phyloP scores from a whole-genome alignment of 495 filamentous ascomycete species.

The Penicillium mononematosum region DNA sequence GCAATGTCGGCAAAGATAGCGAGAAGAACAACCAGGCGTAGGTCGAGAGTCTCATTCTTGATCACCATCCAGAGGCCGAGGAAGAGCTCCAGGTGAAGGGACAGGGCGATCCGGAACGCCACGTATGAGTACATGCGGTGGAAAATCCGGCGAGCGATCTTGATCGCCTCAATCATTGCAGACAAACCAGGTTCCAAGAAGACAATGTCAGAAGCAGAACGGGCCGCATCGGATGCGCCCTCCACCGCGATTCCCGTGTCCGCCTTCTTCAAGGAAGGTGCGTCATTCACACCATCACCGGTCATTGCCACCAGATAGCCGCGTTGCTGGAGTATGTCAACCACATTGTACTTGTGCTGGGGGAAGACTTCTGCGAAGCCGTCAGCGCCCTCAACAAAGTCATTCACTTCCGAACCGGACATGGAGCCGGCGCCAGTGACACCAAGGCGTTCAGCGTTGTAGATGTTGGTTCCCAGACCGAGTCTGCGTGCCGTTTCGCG shows the following conservation, averaged over 20 bases:
- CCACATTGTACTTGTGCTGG: conserved; percentile 95
- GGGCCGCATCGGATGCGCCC: conserved; percentile 88
- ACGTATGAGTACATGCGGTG: conserved; percentile 97
- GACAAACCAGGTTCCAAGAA: conserved; percentile 89
- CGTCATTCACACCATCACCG: conserved; percentile 97
- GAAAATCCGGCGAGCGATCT: conserved; percentile 93
- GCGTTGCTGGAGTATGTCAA: conserved; percentile 92
- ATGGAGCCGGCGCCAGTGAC: conserved; percentile 83
- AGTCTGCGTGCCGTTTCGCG: conserved; percentile 87
- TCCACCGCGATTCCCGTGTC: conserved; percentile 87
- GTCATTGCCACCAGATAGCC: conserved; percentile 97
- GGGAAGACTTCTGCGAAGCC: conserved; percentile 95
- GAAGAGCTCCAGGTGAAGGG: conserved; percentile 85
- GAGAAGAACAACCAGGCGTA: conserved; percentile 86
- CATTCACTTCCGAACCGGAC: conserved; percentile 88
- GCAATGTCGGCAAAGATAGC: conserved; percentile 95
- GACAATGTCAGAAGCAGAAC: conserved; percentile 90
- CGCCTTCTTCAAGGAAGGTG: conserved; percentile 92
- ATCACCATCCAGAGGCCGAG: conserved; percentile 89
- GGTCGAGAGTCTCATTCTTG: conserved; percentile 76
- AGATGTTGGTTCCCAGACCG: conserved; percentile 89
- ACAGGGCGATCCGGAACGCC: conserved; percentile 91
- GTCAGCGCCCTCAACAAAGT: conserved; percentile 93
- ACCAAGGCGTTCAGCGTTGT: conserved; percentile 86
- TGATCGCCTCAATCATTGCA: conserved; percentile 89